Conservation (phyloP, 257 asterid species). For the Solanum appendiculatum region DNA sequence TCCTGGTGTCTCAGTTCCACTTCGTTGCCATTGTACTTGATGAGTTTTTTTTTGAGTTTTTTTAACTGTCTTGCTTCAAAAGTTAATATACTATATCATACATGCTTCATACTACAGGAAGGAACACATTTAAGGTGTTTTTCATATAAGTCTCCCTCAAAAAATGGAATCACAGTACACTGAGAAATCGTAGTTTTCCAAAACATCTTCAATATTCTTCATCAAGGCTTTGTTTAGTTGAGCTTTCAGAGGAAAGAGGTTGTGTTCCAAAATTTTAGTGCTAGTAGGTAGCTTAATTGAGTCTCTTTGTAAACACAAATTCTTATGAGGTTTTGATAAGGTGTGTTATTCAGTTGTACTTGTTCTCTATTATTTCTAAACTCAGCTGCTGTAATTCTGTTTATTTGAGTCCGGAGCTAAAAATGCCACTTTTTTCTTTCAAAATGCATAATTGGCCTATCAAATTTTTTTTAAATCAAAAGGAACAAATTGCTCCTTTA, state of each 20-base stretch:
- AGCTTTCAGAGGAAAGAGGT: not conserved
- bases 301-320: not conserved
- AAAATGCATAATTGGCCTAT: no score
- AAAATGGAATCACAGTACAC: not conserved
- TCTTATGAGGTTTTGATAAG: not conserved
- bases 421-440: no score
- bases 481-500: no score
- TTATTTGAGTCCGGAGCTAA: no score
- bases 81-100: not conserved
- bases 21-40: slow-evolving; percentile 83
- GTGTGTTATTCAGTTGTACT: not conserved
- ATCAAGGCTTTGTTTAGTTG: not conserved
- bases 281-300: not conserved
- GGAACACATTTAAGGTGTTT: not conserved
- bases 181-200: not conserved
- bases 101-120: not conserved
- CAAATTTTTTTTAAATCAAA: no score
- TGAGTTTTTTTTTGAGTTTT: not conserved
- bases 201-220: no score
- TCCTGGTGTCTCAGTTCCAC: slow-evolving; percentile 55
- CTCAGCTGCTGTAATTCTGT: no score
- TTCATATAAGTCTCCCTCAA: not conserved
- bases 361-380: not conserved
- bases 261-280: not conserved
- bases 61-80: not conserved